Conservation (phyloP, 768 basidiomycete species). For the Vishniacozyma victoriae region DNA sequence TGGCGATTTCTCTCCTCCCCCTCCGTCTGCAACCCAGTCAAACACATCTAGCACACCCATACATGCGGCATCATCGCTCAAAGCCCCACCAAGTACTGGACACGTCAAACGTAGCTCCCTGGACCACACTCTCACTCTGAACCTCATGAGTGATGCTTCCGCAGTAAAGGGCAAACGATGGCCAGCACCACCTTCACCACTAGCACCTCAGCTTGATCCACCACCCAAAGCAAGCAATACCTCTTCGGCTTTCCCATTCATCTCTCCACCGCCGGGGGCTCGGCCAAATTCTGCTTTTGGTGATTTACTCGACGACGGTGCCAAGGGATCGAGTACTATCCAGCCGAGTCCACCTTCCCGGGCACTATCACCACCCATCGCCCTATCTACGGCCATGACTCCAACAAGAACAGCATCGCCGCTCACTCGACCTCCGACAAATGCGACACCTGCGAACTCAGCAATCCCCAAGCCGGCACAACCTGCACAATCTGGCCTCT, state of each 20-base stretch:
- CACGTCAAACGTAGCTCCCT: constrained; percentile 13
- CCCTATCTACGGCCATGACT: neutral
- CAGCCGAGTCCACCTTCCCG: neutral
- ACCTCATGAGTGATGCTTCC: constrained; percentile 19
- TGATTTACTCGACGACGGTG: constrained; percentile 4
- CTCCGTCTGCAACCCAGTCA: neutral
- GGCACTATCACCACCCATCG: neutral
- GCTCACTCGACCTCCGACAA: neutral
- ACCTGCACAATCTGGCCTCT: constrained; percentile 55
- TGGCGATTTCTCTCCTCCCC: neutral
- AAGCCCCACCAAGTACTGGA: neutral
- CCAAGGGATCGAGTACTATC: neutral
- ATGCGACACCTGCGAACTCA: no score
- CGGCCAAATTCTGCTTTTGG: constrained; percentile 13
- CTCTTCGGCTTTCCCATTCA: constrained; percentile 17
- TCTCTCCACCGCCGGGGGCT: constrained; percentile 29
- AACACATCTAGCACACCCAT: neutral
- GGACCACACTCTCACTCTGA: constrained; percentile 28
- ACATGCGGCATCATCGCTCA: neutral
- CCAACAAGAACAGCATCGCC: constrained; percentile 1
- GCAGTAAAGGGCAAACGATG: constrained; percentile 28
- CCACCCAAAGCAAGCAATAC: constrained; percentile 14
- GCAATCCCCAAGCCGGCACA: neutral
- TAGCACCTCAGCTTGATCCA: constrained; percentile 26
- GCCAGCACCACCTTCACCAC: constrained; percentile 37